Evolutionary conservation across 129 eudicot species (phyloP), one percentile per base, ranked within the genome.

Genomic region (Flaveria brownii): DNA sequence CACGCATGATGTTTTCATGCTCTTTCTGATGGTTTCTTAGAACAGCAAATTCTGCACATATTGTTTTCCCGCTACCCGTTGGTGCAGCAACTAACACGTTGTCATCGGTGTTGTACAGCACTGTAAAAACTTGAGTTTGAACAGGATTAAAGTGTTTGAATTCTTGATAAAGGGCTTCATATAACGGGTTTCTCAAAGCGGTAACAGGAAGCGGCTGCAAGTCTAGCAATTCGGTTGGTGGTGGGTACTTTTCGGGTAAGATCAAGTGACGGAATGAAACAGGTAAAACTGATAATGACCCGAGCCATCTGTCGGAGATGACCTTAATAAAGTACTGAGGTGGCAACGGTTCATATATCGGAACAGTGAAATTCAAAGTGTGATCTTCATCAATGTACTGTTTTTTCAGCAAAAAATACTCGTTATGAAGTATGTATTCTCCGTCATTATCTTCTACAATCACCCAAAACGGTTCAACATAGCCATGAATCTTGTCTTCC

Each of bases 11-110:
- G 45, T 76, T 75, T 10, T 88, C 93, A 4, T 93, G 47, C 25
- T 85, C 84, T 79, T 78, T 87, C 70, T 93, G 96, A 77, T 88
- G 97, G 68, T 93, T 91, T 78, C 98, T 84, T 59, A 93, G 65
- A 46, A 93, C 73, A 15, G 97, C 97, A 77, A 93, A 93, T 74
- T 93, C 98, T 1, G 98, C 97, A 81, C 98, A 93, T 72, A 93
- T 93, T 3, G 98, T 93, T 83, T 93, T 93, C 73, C 98, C 97
- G 51, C 98, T 93, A 14, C 98, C 98, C 1, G 98, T 91, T 20
- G 98, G 97, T 8, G 98, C 98, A 73, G 98, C 97, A 74, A 93
- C 98, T 71, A 93, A 76, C 1, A 93, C 97, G 60, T 93, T 93
- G 84, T 93, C 97, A 77, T 93, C 98, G 6, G 98, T 79, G 85